Percentiles rank a stretch among this genome's conserved stretches.
Evolutionary conservation across 371 early-diverging fungal species (phyloP).

Genomic region (Modicella reniformis): DNA sequence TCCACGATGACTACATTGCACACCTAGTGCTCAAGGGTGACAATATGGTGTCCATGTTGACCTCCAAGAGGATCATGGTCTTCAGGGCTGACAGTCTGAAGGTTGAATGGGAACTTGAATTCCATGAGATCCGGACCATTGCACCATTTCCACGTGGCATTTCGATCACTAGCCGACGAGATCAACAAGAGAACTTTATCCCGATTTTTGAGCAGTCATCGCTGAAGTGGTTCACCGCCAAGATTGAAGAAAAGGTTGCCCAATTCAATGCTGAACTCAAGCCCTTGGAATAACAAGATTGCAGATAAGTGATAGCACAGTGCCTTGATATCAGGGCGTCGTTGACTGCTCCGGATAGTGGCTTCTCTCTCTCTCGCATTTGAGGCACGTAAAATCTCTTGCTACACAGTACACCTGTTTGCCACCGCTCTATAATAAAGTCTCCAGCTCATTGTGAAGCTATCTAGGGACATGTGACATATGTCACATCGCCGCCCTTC

Average conservation of each 20-base stretch:
- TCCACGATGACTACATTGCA: slow-evolving; percentile 87
- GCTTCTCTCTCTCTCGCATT: no score
- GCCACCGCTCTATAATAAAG: no score
- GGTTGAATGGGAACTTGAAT: slow-evolving; percentile 75
- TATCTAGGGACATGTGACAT: no score
- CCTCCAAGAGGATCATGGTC: slow-evolving; percentile 74
- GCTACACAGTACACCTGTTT: no score
- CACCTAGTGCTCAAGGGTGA: slow-evolving; percentile 82
- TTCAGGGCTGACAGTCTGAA: slow-evolving; percentile 68
- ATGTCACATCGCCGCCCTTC: no score
- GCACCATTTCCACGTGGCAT: slow-evolving; percentile 52
- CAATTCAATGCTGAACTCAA: slow-evolving; percentile 53
- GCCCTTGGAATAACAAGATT: slow-evolving; percentile 36
- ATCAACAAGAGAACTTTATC: slow-evolving; percentile 52
- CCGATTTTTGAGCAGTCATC: slow-evolving; percentile 52
- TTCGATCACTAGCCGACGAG: slow-evolving; percentile 44
- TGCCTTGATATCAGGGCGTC: neutral
- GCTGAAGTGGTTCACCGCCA: slow-evolving; percentile 46
- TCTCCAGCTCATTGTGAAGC: no score
- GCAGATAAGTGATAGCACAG: neutral
- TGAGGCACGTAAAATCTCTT: no score
- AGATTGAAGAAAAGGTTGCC: slow-evolving; percentile 48
- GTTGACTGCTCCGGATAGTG: no score
- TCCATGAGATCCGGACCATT: slow-evolving; percentile 45
- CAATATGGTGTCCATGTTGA: slow-evolving; percentile 79